Evolutionary conservation across 2,329 filamentous ascomycete genomes (phyloP).

Genomic region (Penicillium glabrum): DNA sequence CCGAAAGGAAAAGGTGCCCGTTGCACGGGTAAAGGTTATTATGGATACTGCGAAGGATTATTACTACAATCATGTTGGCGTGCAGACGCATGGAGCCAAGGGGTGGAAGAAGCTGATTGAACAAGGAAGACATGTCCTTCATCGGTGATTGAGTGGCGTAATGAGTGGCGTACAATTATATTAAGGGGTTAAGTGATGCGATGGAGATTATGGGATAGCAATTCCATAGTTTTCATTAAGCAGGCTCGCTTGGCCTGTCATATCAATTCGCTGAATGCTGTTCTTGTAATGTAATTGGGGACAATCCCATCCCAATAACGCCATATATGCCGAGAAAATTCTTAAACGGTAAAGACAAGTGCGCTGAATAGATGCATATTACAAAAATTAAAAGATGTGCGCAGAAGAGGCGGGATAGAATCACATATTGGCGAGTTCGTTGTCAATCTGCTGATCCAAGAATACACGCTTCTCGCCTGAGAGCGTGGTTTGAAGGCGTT

Average conservation of each 20-base stretch:
- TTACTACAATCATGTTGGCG: constrained; percentile 41
- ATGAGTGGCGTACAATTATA: too few species aligned
- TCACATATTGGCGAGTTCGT: constrained; percentile 90
- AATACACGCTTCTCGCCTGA: constrained; percentile 82
- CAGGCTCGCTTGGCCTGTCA: neutral
- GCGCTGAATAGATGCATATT: constrained; percentile 22
- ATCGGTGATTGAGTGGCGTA: neutral
- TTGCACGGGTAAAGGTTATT: constrained; percentile 56
- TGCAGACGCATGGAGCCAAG: constrained; percentile 14
- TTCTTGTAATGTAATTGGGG: neutral
- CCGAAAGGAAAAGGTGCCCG: constrained; percentile 61
- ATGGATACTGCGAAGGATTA: constrained; percentile 54
- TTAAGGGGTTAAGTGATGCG: neutral
- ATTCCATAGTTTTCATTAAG: constrained; percentile 1
- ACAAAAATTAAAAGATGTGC: constrained; percentile 13
- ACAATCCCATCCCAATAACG: constrained; percentile 13
- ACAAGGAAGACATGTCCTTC: constrained; percentile 14
- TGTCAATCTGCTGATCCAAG: constrained; percentile 90
- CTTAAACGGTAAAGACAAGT: neutral
- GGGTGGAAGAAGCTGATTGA: constrained; percentile 19
- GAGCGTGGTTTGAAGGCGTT: constrained; percentile 86
- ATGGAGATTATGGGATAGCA: neutral
- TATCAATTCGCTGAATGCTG: constrained; percentile 12
- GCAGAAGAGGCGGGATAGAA: neutral
- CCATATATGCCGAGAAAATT: constrained; percentile 24